Evolutionary conservation across 169 alveolate genomes (phyloP), one percentile per base, ranked within the genome.

Genomic region (Theileria orientalis): DNA sequence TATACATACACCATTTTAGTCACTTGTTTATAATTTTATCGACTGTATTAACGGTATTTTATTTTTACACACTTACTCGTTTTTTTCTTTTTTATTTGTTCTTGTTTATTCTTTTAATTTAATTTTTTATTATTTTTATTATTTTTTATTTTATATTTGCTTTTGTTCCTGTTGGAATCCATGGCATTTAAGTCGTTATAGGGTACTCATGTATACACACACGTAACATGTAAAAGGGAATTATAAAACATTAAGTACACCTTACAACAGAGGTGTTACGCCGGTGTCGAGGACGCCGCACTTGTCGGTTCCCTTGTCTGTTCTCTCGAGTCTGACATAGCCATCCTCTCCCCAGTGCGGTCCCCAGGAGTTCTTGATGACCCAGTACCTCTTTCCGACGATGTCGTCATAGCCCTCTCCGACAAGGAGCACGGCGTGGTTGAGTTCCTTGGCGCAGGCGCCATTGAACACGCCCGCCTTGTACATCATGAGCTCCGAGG

Each of bases 301-400:
- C 60, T 74, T 74, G 51, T 74, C 89, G 21, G n/a, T 16, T 7
- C 72, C 78, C 16, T 52, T 37, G 82, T 69, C 67, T 13, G 85
- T 73, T 16, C 89, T 57, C 47, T 73, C 84, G 16, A 92, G 44
- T 68, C 86, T 92, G 69, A 89, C 77, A 52, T 63, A 92, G 1
- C 96, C 96, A 14, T 80, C 56, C 14, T 92, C 94, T 33, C 96
- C 96, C 96, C 96, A 92, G 30, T 52, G 57, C 1, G 77, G 37
- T 21, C 96, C 95, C 96, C 96, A 92, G 21, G 96, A 92, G 76
- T 92, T 92, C 74, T 86, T 87, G 59, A 92, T 70, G 7, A 87
- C 63, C 93, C 94, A 92, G 76, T 89, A 92, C 63, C 86, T 82
- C 33, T 75, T 59, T 29, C 71, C 66, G 51, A 51, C 40, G 6